phyloP scores from a whole-genome alignment of 2,329 filamentous ascomycete species.

The Fusarium sp. region DNA sequence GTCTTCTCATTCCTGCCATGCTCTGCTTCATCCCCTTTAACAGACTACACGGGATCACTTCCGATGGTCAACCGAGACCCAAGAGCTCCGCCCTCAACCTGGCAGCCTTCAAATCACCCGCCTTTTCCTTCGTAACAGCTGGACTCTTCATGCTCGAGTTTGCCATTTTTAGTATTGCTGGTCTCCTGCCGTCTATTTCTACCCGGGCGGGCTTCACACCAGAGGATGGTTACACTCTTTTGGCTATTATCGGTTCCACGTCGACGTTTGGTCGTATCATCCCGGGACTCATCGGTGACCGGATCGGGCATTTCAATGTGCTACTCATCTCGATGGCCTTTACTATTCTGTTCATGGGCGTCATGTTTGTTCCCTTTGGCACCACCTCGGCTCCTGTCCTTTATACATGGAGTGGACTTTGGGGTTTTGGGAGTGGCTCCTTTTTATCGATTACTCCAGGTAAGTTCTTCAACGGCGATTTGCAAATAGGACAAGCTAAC shows the following conservation, averaged over 20 bases:
- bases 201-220: slow-evolving; percentile 49
- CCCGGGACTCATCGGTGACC: slow-evolving; percentile 57
- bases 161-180: slow-evolving; percentile 60
- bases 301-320: slow-evolving; percentile 58
- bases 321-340: slow-evolving; percentile 42
- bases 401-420: slow-evolving; percentile 58
- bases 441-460: slow-evolving; percentile 57
- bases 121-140: slow-evolving; percentile 55
- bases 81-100: slow-evolving; percentile 51
- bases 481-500: slow-evolving; percentile 5
- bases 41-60: slow-evolving; percentile 29
- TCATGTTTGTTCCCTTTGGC: slow-evolving; percentile 59
- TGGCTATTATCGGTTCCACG: slow-evolving; percentile 58
- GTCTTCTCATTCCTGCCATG: slow-evolving; percentile 41
- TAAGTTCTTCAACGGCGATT: not conserved
- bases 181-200: slow-evolving; percentile 60
- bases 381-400: slow-evolving; percentile 52
- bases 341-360: slow-evolving; percentile 55
- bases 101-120: slow-evolving; percentile 53
- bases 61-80: slow-evolving; percentile 11
- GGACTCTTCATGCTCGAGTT: slow-evolving; percentile 61
- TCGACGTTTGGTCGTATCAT: slow-evolving; percentile 57
- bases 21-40: slow-evolving; percentile 51
- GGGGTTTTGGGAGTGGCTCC: slow-evolving; percentile 61
- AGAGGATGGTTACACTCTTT: slow-evolving; percentile 56